Conservation (phyloP, 257 asterid species). For the Solanum gandarillasii region DNA sequence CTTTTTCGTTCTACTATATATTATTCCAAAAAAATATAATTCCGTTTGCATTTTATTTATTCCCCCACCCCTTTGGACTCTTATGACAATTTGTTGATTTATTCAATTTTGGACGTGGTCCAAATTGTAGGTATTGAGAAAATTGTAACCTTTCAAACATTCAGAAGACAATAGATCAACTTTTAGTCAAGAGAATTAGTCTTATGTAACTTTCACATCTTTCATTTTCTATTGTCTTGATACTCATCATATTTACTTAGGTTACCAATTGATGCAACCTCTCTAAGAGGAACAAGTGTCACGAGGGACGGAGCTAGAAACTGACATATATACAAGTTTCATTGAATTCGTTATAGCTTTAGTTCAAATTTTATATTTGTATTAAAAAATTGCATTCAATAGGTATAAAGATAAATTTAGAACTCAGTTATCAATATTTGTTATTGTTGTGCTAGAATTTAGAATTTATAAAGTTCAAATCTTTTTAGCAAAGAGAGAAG, state of each 20-base stretch:
- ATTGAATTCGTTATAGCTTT: neutral
- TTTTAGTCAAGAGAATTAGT: neutral
- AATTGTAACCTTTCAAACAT: conserved; percentile 8
- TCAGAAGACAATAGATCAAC: neutral
- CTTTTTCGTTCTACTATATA: neutral
- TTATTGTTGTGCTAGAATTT: neutral
- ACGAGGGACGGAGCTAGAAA: neutral
- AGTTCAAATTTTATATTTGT: neutral
- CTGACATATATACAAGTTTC: neutral
- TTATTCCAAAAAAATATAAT: conserved; percentile 13
- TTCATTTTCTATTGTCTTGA: neutral
- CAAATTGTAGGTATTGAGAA: conserved; percentile 12
- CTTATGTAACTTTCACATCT: neutral
- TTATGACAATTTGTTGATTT: conserved; percentile 7
- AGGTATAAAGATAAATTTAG: neutral
- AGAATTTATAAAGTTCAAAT: neutral
- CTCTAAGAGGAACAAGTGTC: neutral
- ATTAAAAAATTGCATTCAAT: neutral
- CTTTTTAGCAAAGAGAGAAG: neutral
- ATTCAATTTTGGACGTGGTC: conserved; percentile 20
- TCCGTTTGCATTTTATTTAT: neutral
- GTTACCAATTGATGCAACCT: neutral
- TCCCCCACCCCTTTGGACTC: neutral
- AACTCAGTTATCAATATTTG: neutral
- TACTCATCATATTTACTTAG: neutral